phyloP scores from a whole-genome alignment of 768 basidiomycete species.

The Clitopilus hobsonii region DNA sequence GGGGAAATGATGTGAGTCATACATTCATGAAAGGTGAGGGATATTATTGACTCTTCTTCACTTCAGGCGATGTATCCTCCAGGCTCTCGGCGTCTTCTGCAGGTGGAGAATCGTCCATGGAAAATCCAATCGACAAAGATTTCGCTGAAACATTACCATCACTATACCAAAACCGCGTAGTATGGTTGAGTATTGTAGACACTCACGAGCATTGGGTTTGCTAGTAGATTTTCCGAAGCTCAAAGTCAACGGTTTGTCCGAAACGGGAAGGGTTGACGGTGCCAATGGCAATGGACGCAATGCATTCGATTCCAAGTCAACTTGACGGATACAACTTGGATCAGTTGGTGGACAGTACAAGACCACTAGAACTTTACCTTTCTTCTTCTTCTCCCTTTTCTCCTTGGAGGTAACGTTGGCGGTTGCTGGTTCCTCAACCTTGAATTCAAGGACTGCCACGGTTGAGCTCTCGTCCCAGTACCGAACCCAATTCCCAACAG shows the following conservation, averaged over 20 bases:
- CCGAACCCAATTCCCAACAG: constrained; percentile 68
- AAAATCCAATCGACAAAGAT: constrained; percentile 57
- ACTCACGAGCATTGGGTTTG: constrained; percentile 26
- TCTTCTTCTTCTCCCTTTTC: constrained; percentile 63
- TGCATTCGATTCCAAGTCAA: constrained; percentile 26
- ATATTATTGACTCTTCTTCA: background rate
- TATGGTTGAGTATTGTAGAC: too few species aligned
- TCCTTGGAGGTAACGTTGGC: constrained; percentile 30
- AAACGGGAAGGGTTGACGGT: constrained; percentile 67
- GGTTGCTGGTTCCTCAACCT: constrained; percentile 58
- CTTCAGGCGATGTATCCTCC: background rate
- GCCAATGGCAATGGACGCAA: constrained; percentile 32
- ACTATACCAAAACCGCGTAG: background rate
- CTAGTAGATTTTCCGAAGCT: constrained; percentile 58
- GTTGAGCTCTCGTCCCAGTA: constrained; percentile 93
- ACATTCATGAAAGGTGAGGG: background rate
- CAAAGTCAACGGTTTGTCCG: constrained; percentile 77
- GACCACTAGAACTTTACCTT: constrained; percentile 32
- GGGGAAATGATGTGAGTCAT: constrained; percentile 23
- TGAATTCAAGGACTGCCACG: constrained; percentile 70
- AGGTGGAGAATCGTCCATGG: constrained; percentile 54
- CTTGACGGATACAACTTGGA: background rate
- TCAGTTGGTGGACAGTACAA: background rate
- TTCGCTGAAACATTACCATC: constrained; percentile 20
- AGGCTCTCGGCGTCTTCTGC: constrained; percentile 26